Percentiles rank a stretch among this genome's conserved stretches.
These are phyloP conservation scores for Schizosaccharomyces versatilis DNA, from an alignment of 1,139 yeast genomes.

Conservation along the genomic window DNA sequence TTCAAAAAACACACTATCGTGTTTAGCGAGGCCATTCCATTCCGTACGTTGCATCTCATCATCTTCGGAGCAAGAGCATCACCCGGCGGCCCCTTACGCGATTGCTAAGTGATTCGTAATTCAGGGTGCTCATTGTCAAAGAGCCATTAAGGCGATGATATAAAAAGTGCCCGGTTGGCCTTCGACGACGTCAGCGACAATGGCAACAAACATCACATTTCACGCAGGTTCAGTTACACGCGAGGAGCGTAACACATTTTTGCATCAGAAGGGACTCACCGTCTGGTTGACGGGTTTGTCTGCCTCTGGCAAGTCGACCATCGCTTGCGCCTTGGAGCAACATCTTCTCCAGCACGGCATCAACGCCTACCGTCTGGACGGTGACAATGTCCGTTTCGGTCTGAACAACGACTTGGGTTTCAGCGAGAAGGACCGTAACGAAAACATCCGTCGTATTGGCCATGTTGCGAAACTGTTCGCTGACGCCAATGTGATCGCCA, in stretches of 20 bases:
- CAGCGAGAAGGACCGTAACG: slow-evolving; percentile 75
- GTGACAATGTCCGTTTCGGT: slow-evolving; percentile 86
- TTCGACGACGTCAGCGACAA: slow-evolving; percentile 16
- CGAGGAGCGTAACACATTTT: slow-evolving; percentile 46
- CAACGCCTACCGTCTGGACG: slow-evolving; percentile 72
- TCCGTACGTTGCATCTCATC: too few species aligned
- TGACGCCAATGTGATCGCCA: slow-evolving; percentile 63
- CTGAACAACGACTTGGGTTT: slow-evolving; percentile 86
- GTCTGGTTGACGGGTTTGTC: slow-evolving; percentile 89
- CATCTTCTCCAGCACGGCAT: slow-evolving; percentile 42
- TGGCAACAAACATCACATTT: slow-evolving; percentile 95
- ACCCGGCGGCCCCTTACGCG: too few species aligned
- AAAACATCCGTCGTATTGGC: slow-evolving; percentile 79
- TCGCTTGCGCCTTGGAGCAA: slow-evolving; percentile 86
- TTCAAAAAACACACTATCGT: too few species aligned
- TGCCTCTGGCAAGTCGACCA: slow-evolving; percentile 81
- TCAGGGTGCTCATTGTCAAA: too few species aligned
- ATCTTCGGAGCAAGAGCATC: too few species aligned
- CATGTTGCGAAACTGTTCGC: slow-evolving; percentile 86
- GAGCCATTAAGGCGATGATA: not conserved
- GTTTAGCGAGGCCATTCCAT: too few species aligned
- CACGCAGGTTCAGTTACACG: slow-evolving; percentile 60
- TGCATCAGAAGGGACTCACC: slow-evolving; percentile 72
- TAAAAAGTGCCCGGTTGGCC: not conserved
- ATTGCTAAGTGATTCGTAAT: too few species aligned